Evolutionary conservation across 2,329 filamentous ascomycete genomes (phyloP).

Genomic region (Aaosphaeria pasadenensis): DNA sequence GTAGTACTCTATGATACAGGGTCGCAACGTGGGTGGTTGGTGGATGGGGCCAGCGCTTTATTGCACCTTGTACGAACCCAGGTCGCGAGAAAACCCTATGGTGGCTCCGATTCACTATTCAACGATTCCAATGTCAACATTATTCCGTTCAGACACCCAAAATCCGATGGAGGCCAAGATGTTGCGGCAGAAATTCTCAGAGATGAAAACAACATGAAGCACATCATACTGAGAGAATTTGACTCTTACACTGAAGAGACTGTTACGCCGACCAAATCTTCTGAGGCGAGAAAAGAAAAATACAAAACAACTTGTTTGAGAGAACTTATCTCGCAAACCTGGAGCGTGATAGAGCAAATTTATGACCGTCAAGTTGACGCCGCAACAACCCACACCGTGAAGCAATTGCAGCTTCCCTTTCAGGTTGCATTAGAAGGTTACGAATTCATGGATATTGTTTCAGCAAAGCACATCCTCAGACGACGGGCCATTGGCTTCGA

Average conservation of each 20-base stretch:
- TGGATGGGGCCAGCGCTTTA: conserved; percentile 5
- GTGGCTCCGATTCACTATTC: background rate
- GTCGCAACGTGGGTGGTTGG: conserved; percentile 1
- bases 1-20: conserved; percentile 1
- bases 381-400: background rate
- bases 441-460: conserved; percentile 1
- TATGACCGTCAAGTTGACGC: conserved; percentile 3
- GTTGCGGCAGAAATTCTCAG: background rate
- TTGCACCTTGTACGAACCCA: conserved; percentile 2
- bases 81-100: background rate
- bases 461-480: background rate
- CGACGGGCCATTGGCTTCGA: background rate
- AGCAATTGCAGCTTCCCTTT: background rate
- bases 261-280: background rate
- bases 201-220: conserved; percentile 1
- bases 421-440: background rate
- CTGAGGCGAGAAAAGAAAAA: background rate
- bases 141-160: background rate
- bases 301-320: conserved; percentile 3
- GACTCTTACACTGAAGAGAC: conserved; percentile 1
- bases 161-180: background rate
- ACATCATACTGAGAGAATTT: conserved; percentile 2
- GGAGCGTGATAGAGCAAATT: conserved; percentile 2
- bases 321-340: conserved; percentile 1
- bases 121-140: background rate